Base-by-base conservation (phyloP, 164 flowering plant genomes). In the Stephania japonica region DNA sequence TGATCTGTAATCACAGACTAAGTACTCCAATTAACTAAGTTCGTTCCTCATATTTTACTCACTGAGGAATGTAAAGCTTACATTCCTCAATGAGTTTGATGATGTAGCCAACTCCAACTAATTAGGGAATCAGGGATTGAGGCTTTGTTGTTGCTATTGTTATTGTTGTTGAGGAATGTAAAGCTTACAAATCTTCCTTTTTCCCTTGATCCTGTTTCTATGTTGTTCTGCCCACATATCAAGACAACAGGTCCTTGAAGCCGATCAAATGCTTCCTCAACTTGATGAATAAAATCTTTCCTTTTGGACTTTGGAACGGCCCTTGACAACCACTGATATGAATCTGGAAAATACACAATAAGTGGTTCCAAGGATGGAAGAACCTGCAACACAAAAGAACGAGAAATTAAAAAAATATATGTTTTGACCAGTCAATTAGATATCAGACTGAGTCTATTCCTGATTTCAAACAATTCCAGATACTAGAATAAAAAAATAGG, bases 321-420 rank as follows among this genome's bases (percentile, higher is more conserved):
- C 84, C 94, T 85, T 41, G 90, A 89, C 72, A 92, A 78, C 99
- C 98, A 96, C 73, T 84, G 83, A 65, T 88, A 86, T 74, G 87
- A 88, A 77, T 96, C 99, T n/a, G 97, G 92, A 81, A 96, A 91
- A 83, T 93, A 93, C 49, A 93, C 94, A 78, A 96, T 87, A 59
- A 93, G 73, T 61, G 98, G 99, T 77, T 90, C 92, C 83, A 70
- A 77, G 76, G 92, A 82, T 73, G 83, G 81, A 86, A 96, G 78
- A 71, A 96, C 91, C 99, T 96, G 92, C 70, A 78, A 32, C 64
- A 62, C 4, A 75, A 47, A 32, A n/a, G 38, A 32, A 32, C 4
- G 38, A 32, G 4, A 32, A 32, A 32, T 32, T 2, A 32, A 2
- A 77, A 26, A 73, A 73, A 7, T 18, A n/a, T 80, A 6, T 0